Base-by-base conservation (phyloP, 2,329 filamentous ascomycete species). In the Colletotrichum magnum region DNA sequence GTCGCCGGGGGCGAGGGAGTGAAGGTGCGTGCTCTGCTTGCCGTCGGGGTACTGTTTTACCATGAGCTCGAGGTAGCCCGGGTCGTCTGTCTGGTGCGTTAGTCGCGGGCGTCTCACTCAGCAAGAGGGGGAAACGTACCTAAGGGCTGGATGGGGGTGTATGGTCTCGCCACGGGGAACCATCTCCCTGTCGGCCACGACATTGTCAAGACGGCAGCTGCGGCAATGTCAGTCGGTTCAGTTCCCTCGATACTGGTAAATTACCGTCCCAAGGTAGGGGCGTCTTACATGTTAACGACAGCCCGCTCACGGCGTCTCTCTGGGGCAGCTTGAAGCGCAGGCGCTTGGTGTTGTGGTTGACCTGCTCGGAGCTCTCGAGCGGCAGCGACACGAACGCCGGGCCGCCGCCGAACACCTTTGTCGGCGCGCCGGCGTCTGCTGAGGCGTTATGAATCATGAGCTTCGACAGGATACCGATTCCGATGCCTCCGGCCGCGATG, bases 321-420 rank as follows among this genome's bases (percentile, higher is more conserved):
- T 97, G 93, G 12, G 94, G 93, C 48, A 98, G 90, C 76, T 92
- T 90, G 83, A 99, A 98, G 74, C 93, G 91, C 79, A 98, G 87
- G 75, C 89, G 91, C 90, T 98, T 98, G 75, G 94, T 97, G 87
- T 98, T 98, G 87, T 95, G 93, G 85, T 94, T 98, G 83, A 98
- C 83, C 52, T 86, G 82, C 83, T 97, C 92, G 58, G 94, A 88
- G 65, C 92, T 90, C 66, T 94, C 89, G 65, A 98, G 86, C 83
- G 92, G 91, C 74, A 98, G 87, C 70, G 90, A 90, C 72, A 98
- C 81, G 83, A 94, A 98, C 0, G 79, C 78, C 0, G 81, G 79
- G 0, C 81, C 82, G 0, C 71, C 67, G 2, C 78, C 78, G 66
- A 84, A 82, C 1, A 77, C 62, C 57, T 67, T 69, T 51, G 62